Base-by-base conservation (phyloP, 352 stramenopile species). In the Pythium plurisporium region DNA sequence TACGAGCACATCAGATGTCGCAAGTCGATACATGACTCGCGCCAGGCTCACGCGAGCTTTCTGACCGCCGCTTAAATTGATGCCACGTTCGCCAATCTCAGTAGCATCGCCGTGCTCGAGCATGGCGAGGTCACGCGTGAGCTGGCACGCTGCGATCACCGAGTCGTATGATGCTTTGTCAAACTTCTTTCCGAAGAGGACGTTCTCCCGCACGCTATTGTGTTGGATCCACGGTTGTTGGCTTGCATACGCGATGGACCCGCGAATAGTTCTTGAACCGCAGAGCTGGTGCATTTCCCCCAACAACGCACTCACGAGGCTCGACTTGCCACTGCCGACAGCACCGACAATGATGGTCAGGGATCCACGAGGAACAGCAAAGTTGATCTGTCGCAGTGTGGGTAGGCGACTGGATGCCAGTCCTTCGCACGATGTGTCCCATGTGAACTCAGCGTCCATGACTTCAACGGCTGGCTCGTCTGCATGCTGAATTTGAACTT, bases 91-190 rank as follows among this genome's bases (percentile, higher is more conserved):
- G 19, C 76, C 79, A 30, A 87, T 82, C 61, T 79, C 70, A 27
- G 75, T 91, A 44, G 72, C 26, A 51, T 95, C 86, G 10, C 88
- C 88, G 37, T 77, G 59, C 27, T 76, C 67, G 10, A 95, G 61
- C 41, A 86, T 69, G 19, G 57, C 45, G 2, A 96, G 56, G 65
- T 96, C 88, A 10, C 72, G 48, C 26, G 45, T 62, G 25, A 96
- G 55, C 42, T 72, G 65, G 45, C 71, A 87, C 2, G 67, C 67
- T 29, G 70, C 41, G 43, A 94, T 37, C n/a, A 82, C 78, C 14
- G 59, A 17, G 0, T 68, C 37, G 56, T 76, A 76, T 2, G 40
- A 48, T n/a, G 33, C 42, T 2, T 30, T 29, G 36, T 76, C 65
- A 37, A 68, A 73, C 1, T 41, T 3, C 4, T n/a, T 14, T 3